Evolutionary conservation across 73 alveolate genomes (phyloP), one percentile per base, ranked within the genome.

Genomic region (Blepharisma stoltei): DNA sequence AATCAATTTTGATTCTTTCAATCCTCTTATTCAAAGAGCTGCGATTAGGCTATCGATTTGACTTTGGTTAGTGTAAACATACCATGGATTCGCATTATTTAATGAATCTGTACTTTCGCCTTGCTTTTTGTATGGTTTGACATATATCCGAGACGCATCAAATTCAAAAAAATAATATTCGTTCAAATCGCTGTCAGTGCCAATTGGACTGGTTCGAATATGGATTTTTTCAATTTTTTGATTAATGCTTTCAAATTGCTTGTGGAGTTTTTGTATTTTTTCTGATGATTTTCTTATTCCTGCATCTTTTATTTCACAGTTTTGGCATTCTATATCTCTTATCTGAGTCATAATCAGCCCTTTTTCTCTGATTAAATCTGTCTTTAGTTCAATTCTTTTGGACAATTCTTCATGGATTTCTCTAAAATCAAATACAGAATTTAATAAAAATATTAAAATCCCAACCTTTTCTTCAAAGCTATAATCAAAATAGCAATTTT

Each of bases 181-280:
- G 23, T 52, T 52, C 27, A 14, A 52, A 52, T 20, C n/a, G 23
- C 66, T 11, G 23, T 52, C 66, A 14, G 23, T 14, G 2, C 66
- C 66, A 2, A 52, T 52, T 52, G 66, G 66, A 4, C 27, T 20
- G 23, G 23, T 20, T 52, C 66, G n/a, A 14, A 52, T 20, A 14
- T 52, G 66, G n/a, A 52, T 52, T 14, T 52, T 20, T 52, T 52
- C 66, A 52, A 52, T 52, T 52, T 52, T 52, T 14, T 52, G 66
- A 52, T 11, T 14, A 11, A 52, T 11, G n/a, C 23, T 20, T 14
- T 52, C 27, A 20, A 52, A 11, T 52, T 52, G 5, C 3, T 52
- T 52, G n/a, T 52, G n/a, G 2, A 52, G 23, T 52, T 52, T 52
- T 3, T 14, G 27, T 52, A 52, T 52, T 52, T 52, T 52, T 14